phyloP scores from a whole-genome alignment of 2,329 filamentous ascomycete genomes.

The Simplicillium sp. region DNA sequence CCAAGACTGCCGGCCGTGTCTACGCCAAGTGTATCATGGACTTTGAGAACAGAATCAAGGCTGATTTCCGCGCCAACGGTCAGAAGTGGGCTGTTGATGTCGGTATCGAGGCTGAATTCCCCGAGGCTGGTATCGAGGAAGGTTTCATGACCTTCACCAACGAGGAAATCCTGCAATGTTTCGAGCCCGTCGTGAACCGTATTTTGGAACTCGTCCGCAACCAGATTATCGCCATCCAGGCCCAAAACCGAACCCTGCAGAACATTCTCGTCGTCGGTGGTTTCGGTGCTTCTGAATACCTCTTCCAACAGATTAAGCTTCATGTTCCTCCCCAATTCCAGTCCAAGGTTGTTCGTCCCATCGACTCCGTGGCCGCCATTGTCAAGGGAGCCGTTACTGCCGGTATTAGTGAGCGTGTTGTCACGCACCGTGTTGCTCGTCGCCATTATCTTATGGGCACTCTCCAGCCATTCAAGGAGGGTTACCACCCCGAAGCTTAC shows the following conservation, averaged over 20 bases:
- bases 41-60: slow-evolving; percentile 99
- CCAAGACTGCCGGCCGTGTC: slow-evolving; percentile 93
- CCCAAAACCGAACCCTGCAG: slow-evolving; percentile 86
- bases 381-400: slow-evolving; percentile 97
- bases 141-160: slow-evolving; percentile 99
- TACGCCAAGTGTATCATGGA: slow-evolving; percentile 99
- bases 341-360: slow-evolving; percentile 93
- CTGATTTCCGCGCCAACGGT: slow-evolving; percentile 97
- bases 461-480: slow-evolving; percentile 96
- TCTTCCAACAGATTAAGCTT: slow-evolving; percentile 98
- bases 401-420: slow-evolving; percentile 91
- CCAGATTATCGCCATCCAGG: slow-evolving; percentile 98
- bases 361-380: slow-evolving; percentile 98
- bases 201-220: slow-evolving; percentile 94
- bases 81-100: slow-evolving; percentile 99
- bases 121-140: slow-evolving; percentile 95
- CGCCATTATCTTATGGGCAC: slow-evolving; percentile 99
- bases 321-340: slow-evolving; percentile 98
- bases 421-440: slow-evolving; percentile 93
- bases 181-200: slow-evolving; percentile 94
- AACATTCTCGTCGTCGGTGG: slow-evolving; percentile 96
- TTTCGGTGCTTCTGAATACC: slow-evolving; percentile 95
- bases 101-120: slow-evolving; percentile 96
- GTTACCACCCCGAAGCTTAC: slow-evolving; percentile 96
- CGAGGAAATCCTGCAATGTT: slow-evolving; percentile 97